Conservation (phyloP, 139 green algal species). For the Gonium pectorale region DNA sequence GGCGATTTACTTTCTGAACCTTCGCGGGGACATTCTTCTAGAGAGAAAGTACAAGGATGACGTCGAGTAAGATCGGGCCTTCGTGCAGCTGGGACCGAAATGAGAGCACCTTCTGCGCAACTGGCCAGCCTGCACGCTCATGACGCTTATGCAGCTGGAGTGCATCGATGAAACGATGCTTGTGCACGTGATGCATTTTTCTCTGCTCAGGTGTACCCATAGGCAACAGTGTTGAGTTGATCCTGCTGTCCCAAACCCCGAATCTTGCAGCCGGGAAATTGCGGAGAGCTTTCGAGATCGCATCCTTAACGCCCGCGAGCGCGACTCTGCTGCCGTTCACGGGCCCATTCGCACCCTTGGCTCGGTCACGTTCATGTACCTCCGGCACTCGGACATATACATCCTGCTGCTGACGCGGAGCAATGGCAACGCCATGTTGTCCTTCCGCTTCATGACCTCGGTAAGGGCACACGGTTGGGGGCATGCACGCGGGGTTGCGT, state of each 20-base stretch:
- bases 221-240: background rate
- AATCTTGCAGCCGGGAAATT: conserved; percentile 77
- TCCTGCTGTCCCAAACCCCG: background rate
- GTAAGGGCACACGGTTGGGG: too few relatives aligned
- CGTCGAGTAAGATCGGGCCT: conserved; percentile 78
- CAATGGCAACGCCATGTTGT: conserved; percentile 94
- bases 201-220: background rate
- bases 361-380: conserved; percentile 87
- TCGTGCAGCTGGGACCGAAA: too few relatives aligned
- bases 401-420: conserved; percentile 90
- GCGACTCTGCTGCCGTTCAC: conserved; percentile 49
- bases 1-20: conserved; percentile 95
- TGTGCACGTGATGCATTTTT: background rate
- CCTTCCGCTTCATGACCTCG: conserved; percentile 92
- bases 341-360: conserved; percentile 88
- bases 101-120: too few relatives aligned
- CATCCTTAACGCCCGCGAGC: conserved; percentile 86
- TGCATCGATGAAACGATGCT: background rate
- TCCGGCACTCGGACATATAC: conserved; percentile 92
- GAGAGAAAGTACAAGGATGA: conserved; percentile 93
- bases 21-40: conserved; percentile 94
- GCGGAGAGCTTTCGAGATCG: conserved; percentile 89
- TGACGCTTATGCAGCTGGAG: background rate
- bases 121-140: too few relatives aligned
- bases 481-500: too few relatives aligned